A percentile compares a stretch with the other conserved stretches of the same genome.
Conservation (phyloP, 2,329 filamentous ascomycete genomes). For the Cercospora citrullina region DNA sequence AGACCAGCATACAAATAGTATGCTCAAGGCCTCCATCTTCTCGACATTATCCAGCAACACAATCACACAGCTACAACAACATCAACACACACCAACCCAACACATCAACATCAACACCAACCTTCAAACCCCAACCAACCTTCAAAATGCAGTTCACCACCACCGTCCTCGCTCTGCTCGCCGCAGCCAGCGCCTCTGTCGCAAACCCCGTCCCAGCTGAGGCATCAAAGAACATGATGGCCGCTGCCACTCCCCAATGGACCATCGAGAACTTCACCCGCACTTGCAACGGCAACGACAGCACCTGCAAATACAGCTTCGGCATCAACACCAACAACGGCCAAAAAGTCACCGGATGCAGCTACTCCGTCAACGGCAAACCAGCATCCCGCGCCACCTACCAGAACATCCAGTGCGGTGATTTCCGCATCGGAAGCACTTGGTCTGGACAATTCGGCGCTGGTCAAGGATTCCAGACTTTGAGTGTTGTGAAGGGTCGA, state of each 20-base stretch:
- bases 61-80: background rate
- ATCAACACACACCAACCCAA: background rate
- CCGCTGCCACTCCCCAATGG: slow-evolving; percentile 21
- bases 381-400: slow-evolving; percentile 23
- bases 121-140: slow-evolving; percentile 3
- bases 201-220: slow-evolving; percentile 17
- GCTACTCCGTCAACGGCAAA: slow-evolving; percentile 23
- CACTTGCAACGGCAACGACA: slow-evolving; percentile 19
- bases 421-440: slow-evolving; percentile 23
- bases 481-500: slow-evolving; percentile 22
- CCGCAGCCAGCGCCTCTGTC: slow-evolving; percentile 21
- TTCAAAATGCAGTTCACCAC: slow-evolving; percentile 29
- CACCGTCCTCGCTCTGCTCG: slow-evolving; percentile 21
- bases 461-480: slow-evolving; percentile 26
- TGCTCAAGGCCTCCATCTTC: background rate
- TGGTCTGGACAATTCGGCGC: slow-evolving; percentile 28
- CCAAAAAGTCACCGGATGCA: slow-evolving; percentile 18
- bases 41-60: slow-evolving; percentile 7
- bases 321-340: slow-evolving; percentile 27
- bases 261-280: slow-evolving; percentile 29
- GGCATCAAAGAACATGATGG: slow-evolving; percentile 21
- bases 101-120: slow-evolving; percentile 1
- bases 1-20: background rate
- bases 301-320: slow-evolving; percentile 25
- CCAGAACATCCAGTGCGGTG: slow-evolving; percentile 24